Base-by-base conservation (phyloP, 1,284 basidiomycete species). In the Meira miltonrushii region DNA sequence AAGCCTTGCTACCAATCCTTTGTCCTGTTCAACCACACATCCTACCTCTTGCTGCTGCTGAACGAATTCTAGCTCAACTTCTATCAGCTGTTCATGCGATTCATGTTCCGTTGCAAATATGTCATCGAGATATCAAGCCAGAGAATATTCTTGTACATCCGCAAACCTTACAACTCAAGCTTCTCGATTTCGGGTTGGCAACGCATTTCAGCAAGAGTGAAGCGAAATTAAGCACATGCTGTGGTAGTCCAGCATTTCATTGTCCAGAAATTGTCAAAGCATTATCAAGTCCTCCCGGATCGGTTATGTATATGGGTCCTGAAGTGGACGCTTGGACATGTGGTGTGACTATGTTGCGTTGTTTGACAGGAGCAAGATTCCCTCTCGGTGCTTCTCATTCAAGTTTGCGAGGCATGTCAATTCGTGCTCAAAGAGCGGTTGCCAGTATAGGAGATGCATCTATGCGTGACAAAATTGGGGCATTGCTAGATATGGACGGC, bases 291-390 rank as follows among this genome's bases (percentile, higher is more conserved):
- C 79, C 81, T 7, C 79, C 81, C 2, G 82, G 82, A 4, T 77
- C 76, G 2, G 78, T 82, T n/a, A 78, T 78, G 4, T 69, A 74
- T 57, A 67, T 71, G 77, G 82, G 82, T 0, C 83, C 83, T 38
- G 83, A 84, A 58, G 78, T 84, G 50, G 83, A 84, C 67, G 81
- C 83, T 54, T 84, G 83, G 83, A 83, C 82, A 43, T 80, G 82
- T 60, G 83, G 82, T 9, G 74, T 84, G 23, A 83, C 82, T 4
- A 69, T 84, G 61, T 78, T 84, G 7, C 79, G 82, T 13, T 79
- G 82, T 28, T 72, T 84, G n/a, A 77, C 80, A 0, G 80, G 82
- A 19, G 69, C 76, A 40, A 80, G 81, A 21, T 84, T 83, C 62
- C 83, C 83, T 0, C 78, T 84, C 54, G 83, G 83, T 2, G 79